Conservation (phyloP, 2,329 filamentous ascomycete genomes). For the Arthrinium phaeospermum region DNA sequence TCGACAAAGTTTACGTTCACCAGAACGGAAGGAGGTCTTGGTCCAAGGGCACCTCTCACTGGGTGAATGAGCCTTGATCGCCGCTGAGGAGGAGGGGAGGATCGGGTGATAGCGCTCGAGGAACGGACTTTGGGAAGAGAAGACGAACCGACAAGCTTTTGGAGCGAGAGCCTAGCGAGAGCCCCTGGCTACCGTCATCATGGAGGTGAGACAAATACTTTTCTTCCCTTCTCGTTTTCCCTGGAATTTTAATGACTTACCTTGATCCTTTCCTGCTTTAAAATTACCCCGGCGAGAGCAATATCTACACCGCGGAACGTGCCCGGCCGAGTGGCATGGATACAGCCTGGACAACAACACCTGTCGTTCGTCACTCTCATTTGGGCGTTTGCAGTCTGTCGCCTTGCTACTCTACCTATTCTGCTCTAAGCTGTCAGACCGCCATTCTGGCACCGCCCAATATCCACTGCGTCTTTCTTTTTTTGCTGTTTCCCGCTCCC, state of each 20-base stretch:
- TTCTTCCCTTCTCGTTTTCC: slow-evolving; percentile 20
- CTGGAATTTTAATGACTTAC: slow-evolving; percentile 19
- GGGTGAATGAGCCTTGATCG: slow-evolving; percentile 9
- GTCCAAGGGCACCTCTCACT: not conserved
- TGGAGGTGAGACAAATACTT: slow-evolving; percentile 37
- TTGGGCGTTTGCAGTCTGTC: slow-evolving; percentile 16
- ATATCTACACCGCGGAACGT: slow-evolving; percentile 24
- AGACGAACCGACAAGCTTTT: not conserved
- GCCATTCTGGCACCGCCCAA: slow-evolving; percentile 8
- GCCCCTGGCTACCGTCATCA: slow-evolving; percentile 21
- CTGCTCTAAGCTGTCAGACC: slow-evolving; percentile 14
- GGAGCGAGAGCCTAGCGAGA: slow-evolving; percentile 1
- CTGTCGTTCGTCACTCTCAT: slow-evolving; percentile 2
- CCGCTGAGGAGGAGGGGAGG: slow-evolving; percentile 6
- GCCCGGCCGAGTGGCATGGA: slow-evolving; percentile 33
- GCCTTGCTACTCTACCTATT: not conserved
- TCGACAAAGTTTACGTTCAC: not conserved
- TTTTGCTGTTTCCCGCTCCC: slow-evolving; percentile 25
- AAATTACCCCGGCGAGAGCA: slow-evolving; percentile 12
- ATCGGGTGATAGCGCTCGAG: slow-evolving; percentile 19
- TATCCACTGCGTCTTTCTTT: slow-evolving; percentile 22
- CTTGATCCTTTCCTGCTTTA: slow-evolving; percentile 6
- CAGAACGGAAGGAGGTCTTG: slow-evolving; percentile 16
- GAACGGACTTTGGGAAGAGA: not conserved
- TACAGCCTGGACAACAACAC: not conserved